Evolutionary conservation across 441 rosid species (phyloP).

Genomic region (Pelargonium citronellum): DNA sequence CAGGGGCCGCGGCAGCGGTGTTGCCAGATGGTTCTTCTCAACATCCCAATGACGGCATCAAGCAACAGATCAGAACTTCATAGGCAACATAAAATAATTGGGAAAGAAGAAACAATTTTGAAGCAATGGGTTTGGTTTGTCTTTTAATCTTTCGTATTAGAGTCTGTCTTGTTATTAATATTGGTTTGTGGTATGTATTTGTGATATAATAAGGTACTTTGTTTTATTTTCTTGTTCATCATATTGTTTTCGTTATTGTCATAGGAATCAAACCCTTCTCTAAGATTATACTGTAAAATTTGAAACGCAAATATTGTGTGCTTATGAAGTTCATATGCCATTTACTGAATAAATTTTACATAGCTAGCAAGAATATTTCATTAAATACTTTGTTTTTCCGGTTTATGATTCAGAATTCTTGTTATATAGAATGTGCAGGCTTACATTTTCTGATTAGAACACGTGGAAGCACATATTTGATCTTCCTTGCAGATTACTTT

Average conservation of each 20-base stretch:
- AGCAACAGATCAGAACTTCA: slow-evolving; percentile 73
- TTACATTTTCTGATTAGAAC: too few species aligned
- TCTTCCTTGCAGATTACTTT: too few species aligned
- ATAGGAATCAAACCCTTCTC: slow-evolving; percentile 30
- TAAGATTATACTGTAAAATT: slow-evolving; percentile 46
- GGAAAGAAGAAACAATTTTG: slow-evolving; percentile 31
- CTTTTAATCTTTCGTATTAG: slow-evolving; percentile 20
- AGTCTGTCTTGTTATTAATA: slow-evolving; percentile 12
- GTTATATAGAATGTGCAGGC: too few species aligned
- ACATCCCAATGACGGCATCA: slow-evolving; percentile 47
- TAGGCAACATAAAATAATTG: slow-evolving; percentile 38
- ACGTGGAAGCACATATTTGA: too few species aligned
- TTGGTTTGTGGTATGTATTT: slow-evolving; percentile 44
- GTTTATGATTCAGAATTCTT: slow-evolving; percentile 2
- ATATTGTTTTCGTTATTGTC: slow-evolving; percentile 21
- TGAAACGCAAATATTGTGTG: slow-evolving; percentile 25
- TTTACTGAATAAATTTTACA: slow-evolving; percentile 28
- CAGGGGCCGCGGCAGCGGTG: slow-evolving; percentile 39
- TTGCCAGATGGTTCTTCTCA: slow-evolving; percentile 60
- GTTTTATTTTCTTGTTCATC: slow-evolving; percentile 21
- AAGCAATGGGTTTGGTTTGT: slow-evolving; percentile 46
- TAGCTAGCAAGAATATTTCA: slow-evolving; percentile 14
- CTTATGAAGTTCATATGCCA: slow-evolving; percentile 34
- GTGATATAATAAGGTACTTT: slow-evolving; percentile 45
- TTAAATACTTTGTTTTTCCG: slow-evolving; percentile 8